Conservation (phyloP, 225 moss, liverwort and hornwort genomes). For the Sphagnum contortum region DNA sequence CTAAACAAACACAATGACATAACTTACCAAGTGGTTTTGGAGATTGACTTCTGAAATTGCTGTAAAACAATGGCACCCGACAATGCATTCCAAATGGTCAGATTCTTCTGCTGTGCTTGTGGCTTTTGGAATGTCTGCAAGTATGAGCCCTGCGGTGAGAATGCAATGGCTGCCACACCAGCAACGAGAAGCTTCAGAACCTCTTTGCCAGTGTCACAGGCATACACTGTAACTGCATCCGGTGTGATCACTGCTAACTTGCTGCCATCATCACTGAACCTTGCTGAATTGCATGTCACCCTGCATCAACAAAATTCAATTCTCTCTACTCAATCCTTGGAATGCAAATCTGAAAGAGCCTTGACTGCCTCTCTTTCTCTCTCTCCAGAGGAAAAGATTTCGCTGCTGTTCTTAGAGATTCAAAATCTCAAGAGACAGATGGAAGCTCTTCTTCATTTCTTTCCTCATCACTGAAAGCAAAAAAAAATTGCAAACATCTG, state of each 20-base stretch:
- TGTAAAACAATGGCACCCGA: slow-evolving; percentile 58
- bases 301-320: slow-evolving; percentile 17
- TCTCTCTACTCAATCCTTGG: no score
- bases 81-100: slow-evolving; percentile 58
- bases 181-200: slow-evolving; percentile 48
- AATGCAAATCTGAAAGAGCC: no score
- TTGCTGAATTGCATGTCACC: slow-evolving; percentile 64
- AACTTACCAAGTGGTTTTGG: slow-evolving; percentile 69
- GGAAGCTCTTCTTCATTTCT: no score
- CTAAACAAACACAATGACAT: background rate
- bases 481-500: no score
- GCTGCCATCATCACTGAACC: slow-evolving; percentile 71
- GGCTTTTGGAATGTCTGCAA: slow-evolving; percentile 94
- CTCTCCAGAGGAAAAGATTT: no score
- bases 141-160: slow-evolving; percentile 78
- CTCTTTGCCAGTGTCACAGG: slow-evolving; percentile 50
- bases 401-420: no score
- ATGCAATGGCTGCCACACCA: slow-evolving; percentile 54
- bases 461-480: no score
- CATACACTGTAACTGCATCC: slow-evolving; percentile 54
- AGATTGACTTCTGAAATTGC: slow-evolving; percentile 66
- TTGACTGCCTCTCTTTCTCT: no score
- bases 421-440: no score
- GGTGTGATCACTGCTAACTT: slow-evolving; percentile 59
- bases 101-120: slow-evolving; percentile 74